Percentiles rank a stretch among this genome's conserved stretches.
Evolutionary conservation across 495 filamentous ascomycete species (phyloP).

Genomic region (Podospora tetraspora): DNA sequence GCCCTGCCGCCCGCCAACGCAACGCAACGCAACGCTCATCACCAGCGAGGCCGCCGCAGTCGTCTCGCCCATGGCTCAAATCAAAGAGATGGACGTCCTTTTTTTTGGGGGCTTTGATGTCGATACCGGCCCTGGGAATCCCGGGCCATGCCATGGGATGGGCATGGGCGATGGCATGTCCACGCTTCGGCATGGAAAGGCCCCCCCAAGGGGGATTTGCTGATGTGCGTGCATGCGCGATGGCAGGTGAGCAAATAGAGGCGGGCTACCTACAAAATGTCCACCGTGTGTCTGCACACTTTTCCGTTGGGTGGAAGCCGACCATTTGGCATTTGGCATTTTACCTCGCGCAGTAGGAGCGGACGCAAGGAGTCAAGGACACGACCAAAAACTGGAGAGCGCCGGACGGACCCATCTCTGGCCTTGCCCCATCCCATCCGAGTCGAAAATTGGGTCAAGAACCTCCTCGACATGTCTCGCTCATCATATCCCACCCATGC

Average conservation of each 20-base stretch:
- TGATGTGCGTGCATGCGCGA: no score
- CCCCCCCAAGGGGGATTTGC: no score
- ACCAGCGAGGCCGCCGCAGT: not conserved
- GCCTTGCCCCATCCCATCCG: conserved; percentile 9
- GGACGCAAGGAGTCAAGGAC: not conserved
- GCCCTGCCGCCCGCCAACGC: conserved; percentile 1
- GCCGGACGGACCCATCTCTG: not conserved
- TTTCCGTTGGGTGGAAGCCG: not conserved
- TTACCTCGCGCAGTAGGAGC: not conserved
- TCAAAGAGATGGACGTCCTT: not conserved
- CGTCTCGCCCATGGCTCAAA: not conserved
- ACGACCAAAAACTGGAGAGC: conserved; percentile 8
- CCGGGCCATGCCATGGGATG: not conserved
- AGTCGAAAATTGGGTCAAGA: conserved; percentile 17
- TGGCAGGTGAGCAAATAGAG: no score
- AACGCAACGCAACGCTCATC: not conserved
- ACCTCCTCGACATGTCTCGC: not conserved
- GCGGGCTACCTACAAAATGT: not conserved
- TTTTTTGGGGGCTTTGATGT: not conserved
- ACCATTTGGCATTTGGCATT: not conserved
- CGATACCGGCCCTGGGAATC: not conserved
- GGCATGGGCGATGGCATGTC: not conserved
- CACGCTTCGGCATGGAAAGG: no score
- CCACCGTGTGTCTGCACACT: not conserved
- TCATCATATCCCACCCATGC: not conserved